Conservation (phyloP, 176 grass and related monocot species). For the Stipa capillata region DNA sequence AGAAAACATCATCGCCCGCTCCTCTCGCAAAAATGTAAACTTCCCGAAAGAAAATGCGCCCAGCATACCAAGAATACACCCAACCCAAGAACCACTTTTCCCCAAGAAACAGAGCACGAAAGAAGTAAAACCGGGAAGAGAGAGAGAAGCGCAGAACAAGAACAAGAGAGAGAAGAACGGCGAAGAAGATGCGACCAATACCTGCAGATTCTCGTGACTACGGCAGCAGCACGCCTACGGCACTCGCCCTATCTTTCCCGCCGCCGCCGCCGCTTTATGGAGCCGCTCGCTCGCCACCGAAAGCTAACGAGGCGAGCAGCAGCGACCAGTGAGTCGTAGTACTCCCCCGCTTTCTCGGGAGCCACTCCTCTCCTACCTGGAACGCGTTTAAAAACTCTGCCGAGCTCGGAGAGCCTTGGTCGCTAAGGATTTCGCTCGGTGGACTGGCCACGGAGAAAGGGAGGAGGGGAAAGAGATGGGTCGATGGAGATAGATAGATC, state of each 20-base stretch:
- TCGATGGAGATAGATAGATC: conserved; percentile 23
- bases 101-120: not conserved
- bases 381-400: conserved; percentile 10
- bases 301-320: conserved; percentile 14
- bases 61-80: not conserved
- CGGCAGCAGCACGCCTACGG: not conserved
- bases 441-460: not conserved
- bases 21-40: not conserved
- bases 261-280: conserved; percentile 51
- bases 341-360: conserved; percentile 19
- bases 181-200: not conserved
- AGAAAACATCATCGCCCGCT: not conserved
- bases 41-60: not conserved
- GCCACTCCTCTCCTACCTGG: not conserved
- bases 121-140: not conserved
- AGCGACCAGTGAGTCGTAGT: not conserved
- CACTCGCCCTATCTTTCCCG: not conserved
- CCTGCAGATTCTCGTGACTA: conserved; percentile 9
- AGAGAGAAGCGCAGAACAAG: not conserved
- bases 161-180: not conserved
- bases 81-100: not conserved
- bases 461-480: not conserved
- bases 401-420: conserved; percentile 23
- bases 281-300: conserved; percentile 40
- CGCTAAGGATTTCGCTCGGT: conserved; percentile 37